Base-by-base conservation (phyloP, 1,284 basidiomycete genomes). In the Athelia sp. region DNA sequence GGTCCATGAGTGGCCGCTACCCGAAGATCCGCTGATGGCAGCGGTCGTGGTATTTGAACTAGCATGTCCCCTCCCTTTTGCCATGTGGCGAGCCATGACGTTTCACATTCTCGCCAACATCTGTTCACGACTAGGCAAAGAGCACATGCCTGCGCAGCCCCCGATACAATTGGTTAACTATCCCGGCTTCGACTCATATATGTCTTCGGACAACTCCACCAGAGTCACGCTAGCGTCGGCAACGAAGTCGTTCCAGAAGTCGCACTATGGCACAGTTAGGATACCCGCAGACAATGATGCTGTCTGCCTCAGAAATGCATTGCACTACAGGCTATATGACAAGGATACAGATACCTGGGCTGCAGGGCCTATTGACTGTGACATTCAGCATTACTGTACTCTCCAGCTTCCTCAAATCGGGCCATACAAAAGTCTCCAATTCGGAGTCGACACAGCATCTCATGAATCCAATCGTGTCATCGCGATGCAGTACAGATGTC, bases 1-100 rank as follows among this genome's bases (percentile, higher is more conserved):
- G 0, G 54, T 74, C 3, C 60, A 75, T 42, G 78, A 81, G 46
- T 79, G 76, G 78, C 78, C 77, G 0, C 56, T 81, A 26, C 75
- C 78, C 0, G 29, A 50, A 0, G 44, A 60, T 9, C 2, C 23
- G 2, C 34, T 60, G 1, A 23, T 48, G 1, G 66, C 65, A 0
- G 56, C 67, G 45, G 53, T 51, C 0, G 64, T 67, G 0, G 61
- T 80, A 0, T 80, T 82, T 44, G 78, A 81, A 47, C 51, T 78
- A 1, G 46, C 54, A 3, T 66, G 66, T 40, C 79, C 79, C 0
- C 22, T 52, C 0, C 51, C 56, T 0, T 75, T 78, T 50, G 52
- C 60, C 3, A 59, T 66, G 31, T 81, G 79, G 79, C 63, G 79
- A 15, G 57, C 58, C 2, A 59, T 56, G 3, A 78, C 76, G 0